Evolutionary conservation across 345 rosid species (phyloP), one percentile per base, ranked within the genome.

Genomic region (Gossypium rotundifolium): DNA sequence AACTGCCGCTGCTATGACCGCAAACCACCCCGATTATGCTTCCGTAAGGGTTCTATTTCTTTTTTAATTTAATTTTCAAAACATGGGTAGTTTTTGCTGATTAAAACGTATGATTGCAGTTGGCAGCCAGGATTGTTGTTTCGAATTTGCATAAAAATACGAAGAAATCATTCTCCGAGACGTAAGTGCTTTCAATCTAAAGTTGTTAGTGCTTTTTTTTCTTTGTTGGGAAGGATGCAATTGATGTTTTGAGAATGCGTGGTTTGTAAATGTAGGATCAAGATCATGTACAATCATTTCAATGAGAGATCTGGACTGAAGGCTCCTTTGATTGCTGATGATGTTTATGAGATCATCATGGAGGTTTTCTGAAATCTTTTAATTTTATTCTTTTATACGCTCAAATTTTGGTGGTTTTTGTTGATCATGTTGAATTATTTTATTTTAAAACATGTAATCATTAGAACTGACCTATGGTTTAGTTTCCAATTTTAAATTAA

Each of bases 71-170:
- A 0, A 11, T 9, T 70, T 70, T 40, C 10, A 2, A 25, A 29
- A 25, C 46, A n/a, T 53, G 11, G 10, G 17, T 13, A 10, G 7
- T 53, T n/a, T 70, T 53, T 55, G 20, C 59, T 75, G 33, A 40
- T 61, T 45, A 14, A 2, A 44, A 33, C 20, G 4, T 54, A 48
- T 58, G 72, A 46, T 67, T 74, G 70, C 91, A 96, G 99, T 79
- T 96, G 89, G 99, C 98, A 75, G 99, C 99, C 0, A 91, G 99
- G 79, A 91, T 96, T 76, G 99, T 83, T 74, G 99, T 96, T 11
- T 96, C 98, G 5, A 96, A 96, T 85, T 91, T 96, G 71, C 98
- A 96, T 79, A 96, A 96, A 88, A 96, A 93, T 77, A 96, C 99
- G 3, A 89, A 81, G 85, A 96, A 96, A 62, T 89, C 86, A 2